phyloP scores from a whole-genome alignment of 2,329 filamentous ascomycete genomes.

The Hypoxylon sp. region DNA sequence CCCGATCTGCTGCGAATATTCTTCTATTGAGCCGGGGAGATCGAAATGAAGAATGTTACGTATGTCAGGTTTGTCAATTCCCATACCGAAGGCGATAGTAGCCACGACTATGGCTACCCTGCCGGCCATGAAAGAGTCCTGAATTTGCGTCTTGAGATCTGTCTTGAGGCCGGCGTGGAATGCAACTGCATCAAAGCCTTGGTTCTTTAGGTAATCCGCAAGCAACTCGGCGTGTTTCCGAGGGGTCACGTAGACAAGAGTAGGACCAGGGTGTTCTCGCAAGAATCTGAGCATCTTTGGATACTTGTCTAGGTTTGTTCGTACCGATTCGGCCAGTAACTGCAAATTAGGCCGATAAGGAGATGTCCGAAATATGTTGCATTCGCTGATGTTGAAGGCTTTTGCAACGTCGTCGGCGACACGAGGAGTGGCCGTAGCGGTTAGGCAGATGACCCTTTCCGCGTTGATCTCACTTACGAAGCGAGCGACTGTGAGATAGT shows the following conservation, averaged over 20 bases:
- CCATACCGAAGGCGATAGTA: conserved; percentile 72
- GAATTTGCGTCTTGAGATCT: conserved; percentile 60
- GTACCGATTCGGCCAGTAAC: conserved; percentile 63
- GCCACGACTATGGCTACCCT: conserved; percentile 63
- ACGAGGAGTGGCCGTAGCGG: conserved; percentile 69
- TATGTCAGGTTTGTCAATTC: conserved; percentile 69
- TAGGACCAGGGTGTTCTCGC: conserved; percentile 64
- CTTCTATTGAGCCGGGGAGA: conserved; percentile 65
- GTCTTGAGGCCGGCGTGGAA: conserved; percentile 67
- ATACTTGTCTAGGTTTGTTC: conserved; percentile 60
- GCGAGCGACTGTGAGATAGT: conserved; percentile 60
- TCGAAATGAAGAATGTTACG: conserved; percentile 68
- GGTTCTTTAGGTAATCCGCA: conserved; percentile 54
- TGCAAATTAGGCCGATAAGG: conserved; percentile 70
- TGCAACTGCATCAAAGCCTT: conserved; percentile 58
- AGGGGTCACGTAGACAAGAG: conserved; percentile 71
- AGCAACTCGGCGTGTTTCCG: conserved; percentile 66
- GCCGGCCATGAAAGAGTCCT: conserved; percentile 66
- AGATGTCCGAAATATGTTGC: conserved; percentile 69
- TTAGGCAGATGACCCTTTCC: conserved; percentile 70
- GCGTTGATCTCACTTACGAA: conserved; percentile 68
- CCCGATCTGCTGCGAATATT: conserved; percentile 70
- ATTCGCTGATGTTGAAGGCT: conserved; percentile 63
- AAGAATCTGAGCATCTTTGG: conserved; percentile 63
- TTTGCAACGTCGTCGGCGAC: conserved; percentile 68